Conservation (phyloP, 257 asterid species). For the Solanum clarkiae region DNA sequence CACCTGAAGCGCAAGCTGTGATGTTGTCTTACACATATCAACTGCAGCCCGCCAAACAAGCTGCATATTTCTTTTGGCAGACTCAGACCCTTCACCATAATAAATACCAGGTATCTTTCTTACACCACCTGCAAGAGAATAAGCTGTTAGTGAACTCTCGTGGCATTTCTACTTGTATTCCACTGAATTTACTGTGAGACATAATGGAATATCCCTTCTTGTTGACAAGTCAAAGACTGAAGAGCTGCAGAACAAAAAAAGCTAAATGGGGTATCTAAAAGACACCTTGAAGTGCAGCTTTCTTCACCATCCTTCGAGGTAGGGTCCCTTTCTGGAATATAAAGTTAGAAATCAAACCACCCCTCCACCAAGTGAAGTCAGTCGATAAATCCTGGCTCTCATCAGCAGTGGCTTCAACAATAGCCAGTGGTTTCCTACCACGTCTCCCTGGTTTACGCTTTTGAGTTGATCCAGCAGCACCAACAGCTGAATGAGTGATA, state of each 20-base stretch:
- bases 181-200: neutral
- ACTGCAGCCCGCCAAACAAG: constrained; percentile 80
- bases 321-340: constrained; percentile 47
- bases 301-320: constrained; percentile 40
- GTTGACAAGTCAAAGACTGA: neutral
- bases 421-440: constrained; percentile 44
- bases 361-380: constrained; percentile 75
- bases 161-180: neutral
- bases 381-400: constrained; percentile 19
- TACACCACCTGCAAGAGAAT: constrained; percentile 47
- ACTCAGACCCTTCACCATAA: constrained; percentile 47
- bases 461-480: constrained; percentile 48
- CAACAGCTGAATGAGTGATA: constrained; percentile 25
- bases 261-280: neutral
- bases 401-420: constrained; percentile 31
- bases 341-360: constrained; percentile 39
- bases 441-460: constrained; percentile 72
- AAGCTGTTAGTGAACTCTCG: neutral
- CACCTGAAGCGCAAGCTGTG: constrained; percentile 88
- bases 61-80: constrained; percentile 55
- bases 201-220: neutral
- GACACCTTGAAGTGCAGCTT: constrained; percentile 60
- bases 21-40: constrained; percentile 49
- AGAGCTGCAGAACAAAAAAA: neutral
- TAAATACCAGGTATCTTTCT: constrained; percentile 41